A percentile compares a stretch with the other conserved stretches of the same genome.
These are phyloP conservation scores for Fraxinus excelsior DNA, from an alignment of 257 asterid genomes.

Conservation along the genomic window DNA sequence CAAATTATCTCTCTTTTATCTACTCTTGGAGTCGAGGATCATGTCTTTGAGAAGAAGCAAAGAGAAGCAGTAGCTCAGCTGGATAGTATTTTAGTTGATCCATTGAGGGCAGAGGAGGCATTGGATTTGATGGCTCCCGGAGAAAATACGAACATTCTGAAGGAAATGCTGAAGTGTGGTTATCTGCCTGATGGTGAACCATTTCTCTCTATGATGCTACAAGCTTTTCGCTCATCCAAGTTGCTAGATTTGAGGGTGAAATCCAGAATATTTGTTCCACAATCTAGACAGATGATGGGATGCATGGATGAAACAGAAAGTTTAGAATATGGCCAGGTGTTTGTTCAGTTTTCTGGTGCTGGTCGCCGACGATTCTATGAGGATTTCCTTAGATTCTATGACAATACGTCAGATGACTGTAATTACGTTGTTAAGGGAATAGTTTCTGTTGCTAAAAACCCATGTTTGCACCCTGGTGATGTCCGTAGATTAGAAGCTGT, in stretches of 20 bases:
- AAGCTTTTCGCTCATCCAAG: conserved; percentile 66
- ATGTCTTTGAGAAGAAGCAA: conserved; percentile 60
- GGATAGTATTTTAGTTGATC: conserved; percentile 59
- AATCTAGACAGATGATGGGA: conserved; percentile 85
- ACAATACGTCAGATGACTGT: conserved; percentile 14
- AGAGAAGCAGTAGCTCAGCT: conserved; percentile 72
- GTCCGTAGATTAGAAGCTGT: conserved; percentile 73
- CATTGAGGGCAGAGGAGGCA: conserved; percentile 70
- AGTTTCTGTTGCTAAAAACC: conserved; percentile 86
- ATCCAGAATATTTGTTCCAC: conserved; percentile 70
- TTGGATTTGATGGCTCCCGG: conserved; percentile 85
- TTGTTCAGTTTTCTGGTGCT: conserved; percentile 63
- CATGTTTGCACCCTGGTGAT: conserved; percentile 96
- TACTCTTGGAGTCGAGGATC: conserved; percentile 71
- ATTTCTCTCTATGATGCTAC: conserved; percentile 85
- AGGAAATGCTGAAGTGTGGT: conserved; percentile 81
- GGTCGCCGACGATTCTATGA: conserved; percentile 35
- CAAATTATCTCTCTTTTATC: conserved; percentile 82
- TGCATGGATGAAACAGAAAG: conserved; percentile 82
- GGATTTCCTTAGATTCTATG: conserved; percentile 28
- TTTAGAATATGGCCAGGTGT: conserved; percentile 83
- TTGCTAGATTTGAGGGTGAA: conserved; percentile 62
- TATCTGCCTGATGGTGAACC: conserved; percentile 84
- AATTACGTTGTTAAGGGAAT: conserved; percentile 37
- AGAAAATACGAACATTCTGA: conserved; percentile 68